These are phyloP conservation scores for Populus nigra DNA, from an alignment of 345 rosid genomes.

Conservation along the genomic window DNA sequence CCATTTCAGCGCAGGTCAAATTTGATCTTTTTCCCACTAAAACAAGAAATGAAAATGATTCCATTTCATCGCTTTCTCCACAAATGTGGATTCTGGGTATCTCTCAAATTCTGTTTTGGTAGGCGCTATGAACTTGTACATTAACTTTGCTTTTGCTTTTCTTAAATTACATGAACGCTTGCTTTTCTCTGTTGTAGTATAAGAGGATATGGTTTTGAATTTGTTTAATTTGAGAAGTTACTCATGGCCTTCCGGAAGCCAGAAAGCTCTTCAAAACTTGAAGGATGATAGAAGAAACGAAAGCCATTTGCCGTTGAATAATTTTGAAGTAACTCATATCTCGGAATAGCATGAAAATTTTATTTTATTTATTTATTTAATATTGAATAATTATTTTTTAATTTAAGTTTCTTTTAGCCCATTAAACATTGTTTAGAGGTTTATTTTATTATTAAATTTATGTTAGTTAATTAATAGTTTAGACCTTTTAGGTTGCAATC, in stretches of 20 bases:
- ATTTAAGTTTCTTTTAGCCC: too few species aligned
- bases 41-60: not conserved
- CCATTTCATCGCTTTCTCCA: too few species aligned
- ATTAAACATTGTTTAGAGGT: too few species aligned
- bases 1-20: not conserved
- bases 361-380: too few species aligned
- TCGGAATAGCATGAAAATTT: too few species aligned
- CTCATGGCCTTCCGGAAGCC: not conserved
- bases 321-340: too few species aligned
- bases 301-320: too few species aligned
- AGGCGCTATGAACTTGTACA: not conserved
- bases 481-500: fast-evolving
- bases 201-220: not conserved
- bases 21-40: not conserved
- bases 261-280: not conserved
- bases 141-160: not conserved
- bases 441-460: too few species aligned
- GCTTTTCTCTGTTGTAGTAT: not conserved
- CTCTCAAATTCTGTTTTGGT: not conserved
- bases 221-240: not conserved
- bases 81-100: too few species aligned
- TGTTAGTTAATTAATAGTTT: too few species aligned
- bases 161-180: not conserved
- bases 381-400: too few species aligned
- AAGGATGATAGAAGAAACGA: too few species aligned